Evolutionary conservation across 208 protist species (phyloP).

Genomic region (Acanthamoeba divionensis): DNA sequence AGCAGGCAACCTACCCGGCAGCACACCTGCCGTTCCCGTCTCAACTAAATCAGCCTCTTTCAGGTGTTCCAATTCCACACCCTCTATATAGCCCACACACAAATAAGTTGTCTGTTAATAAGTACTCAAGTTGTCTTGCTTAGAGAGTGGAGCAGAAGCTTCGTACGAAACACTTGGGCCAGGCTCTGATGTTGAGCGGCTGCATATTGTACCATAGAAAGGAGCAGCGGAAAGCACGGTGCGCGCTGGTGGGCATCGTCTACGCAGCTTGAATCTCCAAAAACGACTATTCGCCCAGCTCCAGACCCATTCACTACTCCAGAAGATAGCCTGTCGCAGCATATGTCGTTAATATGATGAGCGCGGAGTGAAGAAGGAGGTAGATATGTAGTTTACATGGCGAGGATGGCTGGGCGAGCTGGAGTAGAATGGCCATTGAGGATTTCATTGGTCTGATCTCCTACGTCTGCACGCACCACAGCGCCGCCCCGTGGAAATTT

Average conservation of each 20-base stretch:
- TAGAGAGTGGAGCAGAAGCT: not conserved
- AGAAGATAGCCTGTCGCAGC: not conserved
- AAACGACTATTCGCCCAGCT: slow-evolving; percentile 74
- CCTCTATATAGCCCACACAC: not conserved
- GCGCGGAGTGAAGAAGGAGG: not conserved
- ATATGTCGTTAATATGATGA: not conserved
- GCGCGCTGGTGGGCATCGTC: slow-evolving; percentile 64
- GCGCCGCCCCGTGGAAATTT: slow-evolving; percentile 69
- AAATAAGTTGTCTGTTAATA: not conserved
- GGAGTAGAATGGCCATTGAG: slow-evolving; percentile 48
- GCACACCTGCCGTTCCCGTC: not conserved
- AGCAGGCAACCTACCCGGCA: not conserved
- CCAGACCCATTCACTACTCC: not conserved
- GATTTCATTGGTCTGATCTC: slow-evolving; percentile 51
- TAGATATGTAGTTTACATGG: not conserved
- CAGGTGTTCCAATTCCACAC: not conserved
- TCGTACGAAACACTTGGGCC: not conserved
- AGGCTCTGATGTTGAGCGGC: not conserved
- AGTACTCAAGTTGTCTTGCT: not conserved
- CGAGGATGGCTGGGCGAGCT: not conserved
- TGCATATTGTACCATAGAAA: slow-evolving; percentile 54
- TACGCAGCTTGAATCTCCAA: slow-evolving; percentile 79
- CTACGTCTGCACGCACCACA: slow-evolving; percentile 30
- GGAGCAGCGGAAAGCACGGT: slow-evolving; percentile 65
- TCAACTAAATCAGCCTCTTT: not conserved